Evolutionary conservation across 1,139 yeast species (phyloP).

Genomic region (Debaryomyces psychrophilus): DNA sequence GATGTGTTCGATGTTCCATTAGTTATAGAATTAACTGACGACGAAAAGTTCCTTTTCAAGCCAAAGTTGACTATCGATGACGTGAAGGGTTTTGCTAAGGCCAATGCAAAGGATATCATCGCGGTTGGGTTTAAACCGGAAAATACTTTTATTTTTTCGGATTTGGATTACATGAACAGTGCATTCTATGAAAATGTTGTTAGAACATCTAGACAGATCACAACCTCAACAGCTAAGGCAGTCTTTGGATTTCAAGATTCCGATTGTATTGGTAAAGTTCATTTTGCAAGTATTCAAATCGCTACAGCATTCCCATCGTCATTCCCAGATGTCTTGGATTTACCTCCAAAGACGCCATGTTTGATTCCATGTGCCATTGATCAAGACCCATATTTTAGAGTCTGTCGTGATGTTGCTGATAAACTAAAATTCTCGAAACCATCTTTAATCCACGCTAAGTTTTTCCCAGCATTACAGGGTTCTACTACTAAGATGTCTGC

Average conservation of each 20-base stretch:
- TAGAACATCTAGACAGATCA: conserved; percentile 91
- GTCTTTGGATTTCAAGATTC: conserved; percentile 97
- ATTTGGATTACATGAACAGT: conserved; percentile 89
- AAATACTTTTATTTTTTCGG: conserved; percentile 93
- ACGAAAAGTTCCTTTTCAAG: conserved; percentile 94
- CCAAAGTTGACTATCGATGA: conserved; percentile 86
- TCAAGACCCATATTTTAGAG: conserved; percentile 98
- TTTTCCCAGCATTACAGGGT: conserved; percentile 98
- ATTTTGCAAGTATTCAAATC: conserved; percentile 95
- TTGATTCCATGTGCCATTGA: conserved; percentile 99
- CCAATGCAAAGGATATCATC: conserved; percentile 90
- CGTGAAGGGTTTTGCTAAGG: conserved; percentile 74
- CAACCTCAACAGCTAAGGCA: conserved; percentile 93
- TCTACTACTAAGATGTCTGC: conserved; percentile 98
- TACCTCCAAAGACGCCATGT: conserved; percentile 87
- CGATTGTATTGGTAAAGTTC: conserved; percentile 92
- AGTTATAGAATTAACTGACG: conserved; percentile 94
- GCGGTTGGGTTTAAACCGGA: conserved; percentile 94
- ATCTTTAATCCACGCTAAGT: conserved; percentile 87
- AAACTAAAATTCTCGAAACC: conserved; percentile 91
- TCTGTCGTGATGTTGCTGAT: conserved; percentile 96
- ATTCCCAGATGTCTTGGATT: conserved; percentile 89
- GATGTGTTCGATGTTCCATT: conserved; percentile 97
- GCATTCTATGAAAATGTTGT: conserved; percentile 94
- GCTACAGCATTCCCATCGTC: conserved; percentile 95